phyloP scores from a whole-genome alignment of 1,139 yeast genomes.

The Kazachstania sp. region DNA sequence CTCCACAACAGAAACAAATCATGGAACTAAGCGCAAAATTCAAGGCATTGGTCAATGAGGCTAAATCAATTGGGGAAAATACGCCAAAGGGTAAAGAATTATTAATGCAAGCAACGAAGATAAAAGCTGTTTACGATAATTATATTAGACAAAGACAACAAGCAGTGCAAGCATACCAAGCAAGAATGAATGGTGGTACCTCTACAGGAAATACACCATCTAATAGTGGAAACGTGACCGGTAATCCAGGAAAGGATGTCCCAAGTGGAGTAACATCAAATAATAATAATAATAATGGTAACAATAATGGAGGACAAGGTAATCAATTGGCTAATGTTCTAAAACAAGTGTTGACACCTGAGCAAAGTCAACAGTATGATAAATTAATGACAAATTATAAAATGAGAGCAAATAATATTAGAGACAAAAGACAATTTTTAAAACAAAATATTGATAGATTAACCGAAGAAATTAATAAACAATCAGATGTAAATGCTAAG shows the following conservation, averaged over 20 bases:
- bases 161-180: constrained; percentile 13
- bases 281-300: no score
- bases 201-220: neutral
- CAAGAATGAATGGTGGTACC: constrained; percentile 8
- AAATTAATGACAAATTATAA: constrained; percentile 29
- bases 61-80: constrained; percentile 46
- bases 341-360: constrained; percentile 26
- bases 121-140: constrained; percentile 33
- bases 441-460: constrained; percentile 28
- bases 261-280: neutral
- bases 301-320: constrained; percentile 8
- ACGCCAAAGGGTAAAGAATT: constrained; percentile 67
- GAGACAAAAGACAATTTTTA: constrained; percentile 26
- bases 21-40: constrained; percentile 54
- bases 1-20: constrained; percentile 46
- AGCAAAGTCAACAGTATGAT: constrained; percentile 29
- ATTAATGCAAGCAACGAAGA: constrained; percentile 56
- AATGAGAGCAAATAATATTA: constrained; percentile 25
- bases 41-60: constrained; percentile 55
- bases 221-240: neutral
- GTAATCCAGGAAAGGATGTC: neutral
- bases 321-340: constrained; percentile 17
- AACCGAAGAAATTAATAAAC: constrained; percentile 25
- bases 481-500: constrained; percentile 21
- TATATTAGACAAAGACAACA: constrained; percentile 26